Base-by-base conservation (phyloP, 2,329 filamentous ascomycete genomes). In the Chaetothyriales sp. region DNA sequence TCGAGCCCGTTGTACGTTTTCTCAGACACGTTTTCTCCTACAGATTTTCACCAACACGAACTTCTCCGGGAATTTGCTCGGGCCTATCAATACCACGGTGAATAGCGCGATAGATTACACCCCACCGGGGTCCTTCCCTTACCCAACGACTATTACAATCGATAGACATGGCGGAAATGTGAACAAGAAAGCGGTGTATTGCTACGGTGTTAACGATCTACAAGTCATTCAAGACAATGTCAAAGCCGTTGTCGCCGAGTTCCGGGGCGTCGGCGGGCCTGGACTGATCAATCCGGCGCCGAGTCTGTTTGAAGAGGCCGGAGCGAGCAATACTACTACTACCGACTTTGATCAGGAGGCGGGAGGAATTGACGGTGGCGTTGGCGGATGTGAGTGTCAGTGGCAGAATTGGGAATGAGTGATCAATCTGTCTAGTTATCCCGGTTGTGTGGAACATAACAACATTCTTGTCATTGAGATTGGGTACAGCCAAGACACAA, bases 1-100 rank as follows among this genome's bases (percentile, higher is more conserved):
- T 2, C 67, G 64, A 1, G 63, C 72, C 4, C 68, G 73, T 25
- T 80, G 77, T 60, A 81, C 78, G 2, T 83, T 77, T 70, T 67
- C 77, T 0, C 73, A 82, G 56, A 83, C 80, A 1, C 72, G 80
- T 2, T 76, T 82, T 58, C 68, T 76, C 4, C 74, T 83, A 1
- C 75, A 78, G 57, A 81, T 83, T 50, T 83, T 78, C 78, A 83
- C 80, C 0, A 73, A 70, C 48, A 64, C 70, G 9, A 64, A 61
- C 1, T 67, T 67, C 25, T 29, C 18, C 18, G 47, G 47, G 13
- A 29, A 43, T 13, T 18, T 47, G 10, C 19, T 25, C 7, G 46
- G 46, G 8, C 55, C 61, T 0, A 62, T 45, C 18, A 55, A 54
- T 9, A 57, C 64, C 46, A 52, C 54, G 0, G 55, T 69, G 18